A percentile compares a stretch with the other conserved stretches of the same genome.
Conservation (phyloP, 139 green algal genomes). For the Gonium pectorale region DNA sequence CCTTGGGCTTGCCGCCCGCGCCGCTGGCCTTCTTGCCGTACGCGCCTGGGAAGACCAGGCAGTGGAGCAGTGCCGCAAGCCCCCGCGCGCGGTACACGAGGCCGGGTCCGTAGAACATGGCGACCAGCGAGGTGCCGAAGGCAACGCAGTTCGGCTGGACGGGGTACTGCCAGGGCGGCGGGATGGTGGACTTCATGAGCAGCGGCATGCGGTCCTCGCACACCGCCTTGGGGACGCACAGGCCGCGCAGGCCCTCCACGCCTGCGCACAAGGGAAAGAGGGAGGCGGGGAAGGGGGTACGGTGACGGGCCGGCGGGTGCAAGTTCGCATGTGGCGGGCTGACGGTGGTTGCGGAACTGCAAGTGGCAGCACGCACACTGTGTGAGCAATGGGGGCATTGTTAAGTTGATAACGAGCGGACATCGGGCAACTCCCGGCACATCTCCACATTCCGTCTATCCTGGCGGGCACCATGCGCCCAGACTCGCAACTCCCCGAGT, state of each 20-base stretch:
- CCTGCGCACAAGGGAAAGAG: constrained; percentile 53
- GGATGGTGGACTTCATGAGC: constrained; percentile 92
- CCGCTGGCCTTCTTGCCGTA: constrained; percentile 4
- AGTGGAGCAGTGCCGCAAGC: constrained; percentile 41
- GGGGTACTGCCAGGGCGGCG: constrained; percentile 89
- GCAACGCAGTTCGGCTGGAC: constrained; percentile 69
- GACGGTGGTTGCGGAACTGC: no score
- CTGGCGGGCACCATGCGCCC: no score
- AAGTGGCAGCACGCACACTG: no score
- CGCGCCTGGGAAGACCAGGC: constrained; percentile 11
- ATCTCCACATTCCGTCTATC: no score
- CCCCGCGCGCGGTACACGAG: constrained; percentile 44
- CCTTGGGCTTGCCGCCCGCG: constrained; percentile 20
- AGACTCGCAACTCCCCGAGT: no score
- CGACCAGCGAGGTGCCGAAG: constrained; percentile 84
- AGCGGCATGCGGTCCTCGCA: constrained; percentile 83
- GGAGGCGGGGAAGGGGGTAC: neutral
- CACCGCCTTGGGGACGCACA: constrained; percentile 90
- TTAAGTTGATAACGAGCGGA: no score
- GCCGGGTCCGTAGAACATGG: constrained; percentile 90
- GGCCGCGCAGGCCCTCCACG: constrained; percentile 94
- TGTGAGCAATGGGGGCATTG: no score
- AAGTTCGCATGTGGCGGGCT: no score
- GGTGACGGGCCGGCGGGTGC: no score
- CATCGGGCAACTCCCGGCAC: no score